Base-by-base conservation (phyloP, 1,139 yeast species). In the Hyphopichia buzzinii region DNA sequence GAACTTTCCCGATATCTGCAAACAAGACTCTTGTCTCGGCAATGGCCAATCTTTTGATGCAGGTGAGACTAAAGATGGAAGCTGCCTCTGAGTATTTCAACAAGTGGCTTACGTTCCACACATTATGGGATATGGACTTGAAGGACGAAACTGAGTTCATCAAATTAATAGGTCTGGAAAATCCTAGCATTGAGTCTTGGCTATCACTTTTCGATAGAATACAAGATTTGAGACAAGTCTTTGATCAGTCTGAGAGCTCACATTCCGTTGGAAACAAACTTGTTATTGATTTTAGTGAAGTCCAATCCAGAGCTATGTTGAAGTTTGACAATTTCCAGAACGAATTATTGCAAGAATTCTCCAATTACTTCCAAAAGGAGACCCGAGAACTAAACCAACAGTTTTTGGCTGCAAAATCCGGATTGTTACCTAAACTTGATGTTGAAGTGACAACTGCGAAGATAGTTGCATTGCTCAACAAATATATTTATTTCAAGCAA, bases 251-350 rank as follows among this genome's bases (percentile, higher is more conserved):
- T 8, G 37, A 35, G n/a, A 17, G 21, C 14, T 15, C 11, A 6
- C 17, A n/a, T 26, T 14, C 16, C 10, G 12, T 37, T 8, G 14
- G 15, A 12, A 30, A 21, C 11, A 22, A 11, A 17, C 25, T 60
- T 4, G 46, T 69, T 11, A 47, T 70, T 15, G 68, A 75, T 31
- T 80, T 72, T 49, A 64, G 72, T 4, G 71, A 72, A 13, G 81
- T 82, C 1, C 84, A 81, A 46, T 59, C 74, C 1, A 63, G 79
- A 35, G 70, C 81, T 8, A 68, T 67, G 29, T 54, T 79, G 4
- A 77, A 74, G 47, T 84, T 77, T 56, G 85, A 79, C 37, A 46
- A 55, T 1, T 81, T 85, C 74, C 84, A 80, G 43, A 67, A 59
- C 29, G 72, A 67, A 1, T 51, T 83, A 3, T 42, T 77, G 6